Conservation (phyloP, 2,329 filamentous ascomycete species). For the Beauveria caledonica region DNA sequence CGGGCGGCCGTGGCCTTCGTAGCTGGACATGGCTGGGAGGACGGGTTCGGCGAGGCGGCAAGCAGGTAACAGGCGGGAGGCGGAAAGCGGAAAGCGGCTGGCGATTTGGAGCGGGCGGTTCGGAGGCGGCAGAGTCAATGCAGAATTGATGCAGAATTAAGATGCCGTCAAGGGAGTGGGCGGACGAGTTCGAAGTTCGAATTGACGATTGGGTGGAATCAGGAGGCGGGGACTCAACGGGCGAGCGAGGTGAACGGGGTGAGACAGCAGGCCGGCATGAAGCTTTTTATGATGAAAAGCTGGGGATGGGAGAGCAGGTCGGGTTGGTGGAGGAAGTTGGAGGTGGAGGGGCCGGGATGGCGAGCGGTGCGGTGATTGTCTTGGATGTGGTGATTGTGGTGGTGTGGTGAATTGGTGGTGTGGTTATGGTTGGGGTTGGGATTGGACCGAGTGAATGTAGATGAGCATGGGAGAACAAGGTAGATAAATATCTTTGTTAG, state of each 20-base stretch:
- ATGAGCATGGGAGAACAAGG: background rate
- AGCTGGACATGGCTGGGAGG: conserved; percentile 3
- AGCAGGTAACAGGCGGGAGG: background rate
- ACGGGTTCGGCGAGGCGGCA: background rate
- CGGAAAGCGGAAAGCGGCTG: background rate
- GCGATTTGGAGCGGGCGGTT: too few relatives aligned
- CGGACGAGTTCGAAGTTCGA: background rate
- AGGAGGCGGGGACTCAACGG: background rate
- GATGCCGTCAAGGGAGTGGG: background rate
- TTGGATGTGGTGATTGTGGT: background rate
- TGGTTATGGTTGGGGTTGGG: too few relatives aligned
- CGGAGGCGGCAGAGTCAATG: background rate
- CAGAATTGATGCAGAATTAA: background rate
- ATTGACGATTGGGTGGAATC: background rate
- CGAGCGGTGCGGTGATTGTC: background rate
- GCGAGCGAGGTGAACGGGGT: background rate
- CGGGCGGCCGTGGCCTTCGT: conserved; percentile 6
- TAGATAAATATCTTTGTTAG: background rate
- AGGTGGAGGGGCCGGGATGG: background rate
- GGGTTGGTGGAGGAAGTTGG: background rate
- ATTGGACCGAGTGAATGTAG: too few relatives aligned
- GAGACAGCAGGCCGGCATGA: conserved; percentile 1
- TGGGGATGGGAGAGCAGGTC: background rate
- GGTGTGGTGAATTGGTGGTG: background rate
- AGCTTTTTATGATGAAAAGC: background rate